phyloP scores from a whole-genome alignment of 148 eudicot species.

The Cornus kousa region DNA sequence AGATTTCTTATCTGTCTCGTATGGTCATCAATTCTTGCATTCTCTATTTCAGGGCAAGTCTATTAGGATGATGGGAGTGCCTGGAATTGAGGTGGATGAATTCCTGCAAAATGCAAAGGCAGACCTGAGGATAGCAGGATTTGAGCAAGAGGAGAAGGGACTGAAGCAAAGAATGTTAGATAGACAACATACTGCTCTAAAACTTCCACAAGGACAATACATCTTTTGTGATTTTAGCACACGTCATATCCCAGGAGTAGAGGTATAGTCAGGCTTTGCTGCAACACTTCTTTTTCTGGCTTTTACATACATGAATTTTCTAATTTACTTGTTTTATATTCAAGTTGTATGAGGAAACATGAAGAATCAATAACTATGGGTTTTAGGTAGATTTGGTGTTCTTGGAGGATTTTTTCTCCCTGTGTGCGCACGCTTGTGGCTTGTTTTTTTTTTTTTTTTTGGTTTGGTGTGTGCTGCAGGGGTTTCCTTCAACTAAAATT shows the following conservation, averaged over 20 bases:
- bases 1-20: no score
- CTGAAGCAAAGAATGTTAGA: slow-evolving; percentile 51
- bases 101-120: slow-evolving; percentile 52
- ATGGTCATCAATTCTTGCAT: neutral
- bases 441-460: no score
- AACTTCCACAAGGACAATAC: slow-evolving; percentile 85
- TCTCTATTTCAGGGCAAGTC: slow-evolving; percentile 57
- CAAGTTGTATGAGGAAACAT: neutral
- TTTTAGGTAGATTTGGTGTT: neutral
- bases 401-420: no score
- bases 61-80: slow-evolving; percentile 87
- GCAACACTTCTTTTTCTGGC: neutral
- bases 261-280: slow-evolving; percentile 38
- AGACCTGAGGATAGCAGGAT: slow-evolving; percentile 81
- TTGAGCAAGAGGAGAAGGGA: slow-evolving; percentile 89
- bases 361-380: neutral
- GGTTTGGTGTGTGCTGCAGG: no score
- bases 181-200: slow-evolving; percentile 29
- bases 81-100: slow-evolving; percentile 68
- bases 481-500: no score
- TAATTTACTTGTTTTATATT: neutral
- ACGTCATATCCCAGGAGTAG: slow-evolving; percentile 73
- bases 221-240: slow-evolving; percentile 81
- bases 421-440: no score
- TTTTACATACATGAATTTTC: neutral